Evolutionary conservation across 768 basidiomycete genomes (phyloP), one percentile per base, ranked within the genome.

Genomic region (Daedaleopsis sinensis): DNA sequence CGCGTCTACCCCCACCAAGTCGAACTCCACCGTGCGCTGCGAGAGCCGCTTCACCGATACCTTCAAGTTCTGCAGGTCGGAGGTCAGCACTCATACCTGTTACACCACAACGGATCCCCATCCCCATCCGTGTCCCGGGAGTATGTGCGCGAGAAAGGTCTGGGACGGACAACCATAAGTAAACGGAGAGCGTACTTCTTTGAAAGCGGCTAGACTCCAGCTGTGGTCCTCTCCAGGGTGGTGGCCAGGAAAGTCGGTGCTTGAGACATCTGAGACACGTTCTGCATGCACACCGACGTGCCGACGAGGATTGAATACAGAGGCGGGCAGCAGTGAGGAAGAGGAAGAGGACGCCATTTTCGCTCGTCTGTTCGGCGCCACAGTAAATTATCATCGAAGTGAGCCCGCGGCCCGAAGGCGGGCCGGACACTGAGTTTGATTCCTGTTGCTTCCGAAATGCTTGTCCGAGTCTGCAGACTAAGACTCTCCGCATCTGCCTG

Each of bases 1-100:
- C 0, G 97, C 93, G 72, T 99, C 96, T 32, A 98, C 90, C 6
- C 96, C 96, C 58, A 98, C 84, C 48, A 98, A 79, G 76, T 99
- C 97, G 73, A 99, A 96, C 66, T 98, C 96, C 63, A 97, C 85
- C 2, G 90, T 89, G 16, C 89, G 83, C 46, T 90, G 83, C 0
- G 95, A 96, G 38, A 96, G 77, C 46, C 91, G 83, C 62, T 91
- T 86, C 38, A 97, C 81, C 58, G 87, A 81, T 11, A 94, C 85
- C 70, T 80, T 78, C 57, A 96, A 78, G 69, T 82, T 89, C 93
- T 93, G 75, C 36, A 42, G 27, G 1, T 9, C 52, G 23, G 19
- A 47, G 44, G 27, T 27, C 27, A 48, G 36, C 2, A 16, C 32
- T 3, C n/a, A n/a, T n/a, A n/a, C n/a, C n/a, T n/a, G n/a, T n/a